These are phyloP conservation scores for Sapria himalayana DNA, from an alignment of 345 rosid species.

Conservation along the genomic window DNA sequence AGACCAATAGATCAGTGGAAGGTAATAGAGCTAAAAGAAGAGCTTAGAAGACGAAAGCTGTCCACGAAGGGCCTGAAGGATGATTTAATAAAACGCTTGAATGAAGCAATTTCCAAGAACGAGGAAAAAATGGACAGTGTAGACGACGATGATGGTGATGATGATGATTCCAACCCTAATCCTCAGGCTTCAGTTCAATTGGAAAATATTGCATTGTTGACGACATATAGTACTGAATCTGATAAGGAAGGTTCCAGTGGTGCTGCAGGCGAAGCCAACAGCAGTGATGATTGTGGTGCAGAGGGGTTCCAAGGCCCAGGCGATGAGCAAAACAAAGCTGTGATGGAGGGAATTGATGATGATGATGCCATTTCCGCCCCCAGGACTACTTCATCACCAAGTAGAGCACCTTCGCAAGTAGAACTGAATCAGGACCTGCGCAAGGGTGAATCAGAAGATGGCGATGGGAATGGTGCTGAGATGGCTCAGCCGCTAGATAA, in stretches of 20 bases:
- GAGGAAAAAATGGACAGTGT: conserved; percentile 22
- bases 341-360: too few species aligned
- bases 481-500: too few species aligned
- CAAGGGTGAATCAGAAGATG: too few species aligned
- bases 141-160: conserved; percentile 9
- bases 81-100: conserved; percentile 64
- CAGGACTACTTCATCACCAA: too few species aligned
- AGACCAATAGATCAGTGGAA: conserved; percentile 82
- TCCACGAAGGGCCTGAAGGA: conserved; percentile 62
- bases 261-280: conserved; percentile 6
- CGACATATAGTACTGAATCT: conserved; percentile 11
- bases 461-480: too few species aligned
- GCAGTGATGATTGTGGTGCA: too few species aligned
- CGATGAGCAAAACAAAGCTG: too few species aligned
- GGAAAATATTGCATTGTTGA: conserved; percentile 10
- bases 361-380: too few species aligned
- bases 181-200: conserved; percentile 8
- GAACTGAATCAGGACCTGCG: too few species aligned
- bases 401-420: too few species aligned
- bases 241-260: conserved; percentile 7
- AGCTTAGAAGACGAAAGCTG: conserved; percentile 60
- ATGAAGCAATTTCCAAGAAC: conserved; percentile 49
- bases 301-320: too few species aligned
- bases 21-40: conserved; percentile 87
- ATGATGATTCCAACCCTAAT: conserved; percentile 12